Evolutionary conservation across 257 asterid genomes (phyloP).

Genomic region (Apocynum venetum): DNA sequence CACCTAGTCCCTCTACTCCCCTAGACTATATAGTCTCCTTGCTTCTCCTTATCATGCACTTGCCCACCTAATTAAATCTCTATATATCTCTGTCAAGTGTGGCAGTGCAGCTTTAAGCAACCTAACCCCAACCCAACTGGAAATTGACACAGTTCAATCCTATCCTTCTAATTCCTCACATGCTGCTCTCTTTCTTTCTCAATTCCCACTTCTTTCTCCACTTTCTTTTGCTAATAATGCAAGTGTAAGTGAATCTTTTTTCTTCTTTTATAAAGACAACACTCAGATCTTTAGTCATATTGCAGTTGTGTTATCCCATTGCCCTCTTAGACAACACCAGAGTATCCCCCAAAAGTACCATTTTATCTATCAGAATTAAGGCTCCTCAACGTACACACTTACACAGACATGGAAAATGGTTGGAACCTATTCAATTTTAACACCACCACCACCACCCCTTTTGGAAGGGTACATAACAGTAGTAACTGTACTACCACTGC

Average conservation of each 20-base stretch:
- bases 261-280: constrained; percentile 23
- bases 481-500: constrained; percentile 21
- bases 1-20: not conserved
- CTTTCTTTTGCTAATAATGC: not conserved
- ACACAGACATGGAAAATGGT: constrained; percentile 40
- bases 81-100: not conserved
- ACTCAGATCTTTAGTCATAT: constrained; percentile 18
- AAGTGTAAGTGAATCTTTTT: not conserved
- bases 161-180: not conserved
- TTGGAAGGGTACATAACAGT: constrained; percentile 17
- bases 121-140: not conserved
- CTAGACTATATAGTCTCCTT: not conserved
- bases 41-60: not conserved
- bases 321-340: too few relatives aligned
- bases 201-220: not conserved
- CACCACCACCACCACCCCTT: not conserved
- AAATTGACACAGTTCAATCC: constrained; percentile 4
- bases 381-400: not conserved
- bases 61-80: not conserved
- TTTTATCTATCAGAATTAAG: not conserved
- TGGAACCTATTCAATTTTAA: constrained; percentile 36
- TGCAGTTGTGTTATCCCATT: constrained; percentile 10
- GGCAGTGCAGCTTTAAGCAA: constrained; percentile 13
- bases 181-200: not conserved
- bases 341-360: not conserved